phyloP scores from a whole-genome alignment of 805 yeast species.

The Wickerhamomyces strasburgensis region DNA sequence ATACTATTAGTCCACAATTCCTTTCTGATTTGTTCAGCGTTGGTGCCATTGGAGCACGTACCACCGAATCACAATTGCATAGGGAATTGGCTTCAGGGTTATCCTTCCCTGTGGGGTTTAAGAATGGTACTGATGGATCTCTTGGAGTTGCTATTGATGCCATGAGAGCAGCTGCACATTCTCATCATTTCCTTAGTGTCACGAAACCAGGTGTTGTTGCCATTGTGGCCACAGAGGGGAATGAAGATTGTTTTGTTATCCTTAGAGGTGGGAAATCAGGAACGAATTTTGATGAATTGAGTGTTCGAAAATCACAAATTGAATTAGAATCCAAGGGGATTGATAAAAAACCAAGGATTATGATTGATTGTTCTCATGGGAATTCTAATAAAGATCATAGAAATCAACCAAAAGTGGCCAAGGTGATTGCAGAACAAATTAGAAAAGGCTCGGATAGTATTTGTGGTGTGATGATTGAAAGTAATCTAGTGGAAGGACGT shows the following conservation, averaged over 20 bases:
- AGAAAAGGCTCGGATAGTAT: slow-evolving; percentile 66
- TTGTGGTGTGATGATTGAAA: slow-evolving; percentile 96
- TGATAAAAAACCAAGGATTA: slow-evolving; percentile 53
- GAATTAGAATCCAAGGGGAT: slow-evolving; percentile 45
- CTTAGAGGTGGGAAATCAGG: slow-evolving; percentile 94
- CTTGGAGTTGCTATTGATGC: slow-evolving; percentile 95
- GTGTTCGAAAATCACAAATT: slow-evolving; percentile 61
- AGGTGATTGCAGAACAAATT: slow-evolving; percentile 72
- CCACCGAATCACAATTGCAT: slow-evolving; percentile 96
- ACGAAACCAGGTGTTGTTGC: slow-evolving; percentile 97
- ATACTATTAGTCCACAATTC: slow-evolving; percentile 95
- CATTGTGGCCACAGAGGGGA: slow-evolving; percentile 93
- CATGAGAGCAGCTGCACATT: slow-evolving; percentile 82
- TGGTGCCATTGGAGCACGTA: slow-evolving; percentile 99
- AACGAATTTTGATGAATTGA: slow-evolving; percentile 79
- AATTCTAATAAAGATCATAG: slow-evolving; percentile 86
- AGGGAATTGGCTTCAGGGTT: slow-evolving; percentile 96
- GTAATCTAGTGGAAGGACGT: slow-evolving; percentile 86
- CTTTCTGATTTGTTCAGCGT: slow-evolving; percentile 88
- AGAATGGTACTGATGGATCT: slow-evolving; percentile 96
- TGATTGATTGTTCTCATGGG: slow-evolving; percentile 98
- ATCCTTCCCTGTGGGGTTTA: slow-evolving; percentile 97
- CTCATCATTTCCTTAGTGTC: slow-evolving; percentile 91
- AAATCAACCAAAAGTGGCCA: slow-evolving; percentile 89
- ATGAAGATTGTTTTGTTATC: slow-evolving; percentile 83